A percentile compares a stretch with the other conserved stretches of the same genome.
Evolutionary conservation across 495 filamentous ascomycete species (phyloP).

Genomic region (Penicilliopsis zonata): DNA sequence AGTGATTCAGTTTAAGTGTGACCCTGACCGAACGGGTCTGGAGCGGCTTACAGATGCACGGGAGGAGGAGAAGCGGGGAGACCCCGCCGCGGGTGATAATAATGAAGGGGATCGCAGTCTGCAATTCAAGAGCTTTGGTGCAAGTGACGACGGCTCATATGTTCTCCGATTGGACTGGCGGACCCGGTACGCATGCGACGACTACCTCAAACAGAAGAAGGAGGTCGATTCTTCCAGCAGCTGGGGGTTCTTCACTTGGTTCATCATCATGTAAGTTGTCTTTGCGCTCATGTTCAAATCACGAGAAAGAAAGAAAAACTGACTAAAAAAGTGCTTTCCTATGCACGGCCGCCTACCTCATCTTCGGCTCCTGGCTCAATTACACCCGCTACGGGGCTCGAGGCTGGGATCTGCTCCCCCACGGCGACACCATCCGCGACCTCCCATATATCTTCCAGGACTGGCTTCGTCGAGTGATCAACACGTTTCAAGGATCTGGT

Average conservation of each 20-base stretch:
- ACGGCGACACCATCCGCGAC: slow-evolving; percentile 85
- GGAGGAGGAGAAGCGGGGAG: slow-evolving; percentile 8
- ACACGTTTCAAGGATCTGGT: slow-evolving; percentile 67
- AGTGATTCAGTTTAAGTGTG: slow-evolving; percentile 76
- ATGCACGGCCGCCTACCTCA: slow-evolving; percentile 76
- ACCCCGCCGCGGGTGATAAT: slow-evolving; percentile 13
- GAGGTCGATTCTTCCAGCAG: slow-evolving; percentile 21
- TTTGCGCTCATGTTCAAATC: slow-evolving; percentile 1
- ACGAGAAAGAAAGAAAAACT: slow-evolving; percentile 2
- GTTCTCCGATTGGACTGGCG: slow-evolving; percentile 67
- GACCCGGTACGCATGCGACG: slow-evolving; percentile 77
- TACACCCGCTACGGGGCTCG: slow-evolving; percentile 93
- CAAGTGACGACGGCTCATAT: slow-evolving; percentile 33
- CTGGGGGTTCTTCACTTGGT: slow-evolving; percentile 98
- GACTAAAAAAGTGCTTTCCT: slow-evolving; percentile 58
- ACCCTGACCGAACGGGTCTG: slow-evolving; percentile 51
- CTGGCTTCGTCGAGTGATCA: slow-evolving; percentile 65
- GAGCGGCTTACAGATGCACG: slow-evolving; percentile 42
- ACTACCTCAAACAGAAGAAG: slow-evolving; percentile 32
- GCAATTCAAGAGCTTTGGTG: slow-evolving; percentile 56
- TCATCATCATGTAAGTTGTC: slow-evolving; percentile 80
- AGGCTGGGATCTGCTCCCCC: slow-evolving; percentile 91
- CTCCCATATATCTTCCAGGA: slow-evolving; percentile 87
- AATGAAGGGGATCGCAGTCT: slow-evolving; percentile 42
- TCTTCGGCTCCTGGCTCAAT: slow-evolving; percentile 98